Percentiles rank a stretch among this genome's conserved stretches.
phyloP scores from a whole-genome alignment of 257 asterid genomes.

The Voacanga thouarsii region DNA sequence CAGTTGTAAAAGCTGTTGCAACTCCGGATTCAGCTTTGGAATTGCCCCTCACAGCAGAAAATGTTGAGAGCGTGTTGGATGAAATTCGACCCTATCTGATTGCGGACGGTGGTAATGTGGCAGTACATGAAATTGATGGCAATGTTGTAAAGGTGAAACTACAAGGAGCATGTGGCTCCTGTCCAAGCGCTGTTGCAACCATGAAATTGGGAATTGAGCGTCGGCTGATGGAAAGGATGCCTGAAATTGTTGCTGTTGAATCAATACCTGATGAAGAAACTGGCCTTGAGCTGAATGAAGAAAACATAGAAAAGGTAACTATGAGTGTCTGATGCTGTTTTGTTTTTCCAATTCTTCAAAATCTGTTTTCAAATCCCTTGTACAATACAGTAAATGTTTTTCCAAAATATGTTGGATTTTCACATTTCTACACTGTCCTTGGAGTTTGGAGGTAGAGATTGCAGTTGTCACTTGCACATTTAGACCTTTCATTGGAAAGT shows the following conservation, averaged over 20 bases:
- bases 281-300: conserved; percentile 89
- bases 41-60: conserved; percentile 84
- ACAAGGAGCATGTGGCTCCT: conserved; percentile 99
- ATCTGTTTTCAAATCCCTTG: conserved; percentile 4
- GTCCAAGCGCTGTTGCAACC: conserved; percentile 82
- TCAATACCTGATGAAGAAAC: conserved; percentile 92
- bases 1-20: conserved; percentile 71
- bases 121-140: conserved; percentile 90
- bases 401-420: no score
- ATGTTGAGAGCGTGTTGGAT: conserved; percentile 86
- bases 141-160: conserved; percentile 78
- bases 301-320: conserved; percentile 88
- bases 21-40: conserved; percentile 63
- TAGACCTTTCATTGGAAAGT: not conserved
- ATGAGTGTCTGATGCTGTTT: not conserved
- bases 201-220: conserved; percentile 98
- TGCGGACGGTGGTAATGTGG: conserved; percentile 97
- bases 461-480: not conserved
- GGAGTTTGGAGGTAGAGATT: not conserved
- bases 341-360: not conserved
- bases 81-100: conserved; percentile 91
- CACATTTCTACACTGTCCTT: not conserved
- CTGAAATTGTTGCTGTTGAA: conserved; percentile 91
- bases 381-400: not conserved
- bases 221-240: conserved; percentile 88